Evolutionary conservation across 306 rosid species (phyloP), one percentile per base, ranked within the genome.

Genomic region (Casuarina equisetifolia): DNA sequence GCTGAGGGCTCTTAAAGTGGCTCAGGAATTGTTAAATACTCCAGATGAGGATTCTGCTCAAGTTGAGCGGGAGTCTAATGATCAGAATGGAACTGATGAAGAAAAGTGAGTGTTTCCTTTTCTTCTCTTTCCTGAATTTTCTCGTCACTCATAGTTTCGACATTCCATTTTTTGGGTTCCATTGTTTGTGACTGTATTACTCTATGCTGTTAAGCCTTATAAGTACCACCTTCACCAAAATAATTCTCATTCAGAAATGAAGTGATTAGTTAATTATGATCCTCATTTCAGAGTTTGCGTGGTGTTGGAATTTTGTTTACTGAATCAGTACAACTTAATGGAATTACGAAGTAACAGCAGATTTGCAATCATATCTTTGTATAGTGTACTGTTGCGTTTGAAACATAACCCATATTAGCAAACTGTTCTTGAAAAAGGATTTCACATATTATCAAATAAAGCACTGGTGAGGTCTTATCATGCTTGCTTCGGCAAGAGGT

Each of bases 1-100:
- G 81, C 84, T 92, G 7, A 88, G 69, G 51, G 91, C 99, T 25
- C 92, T 92, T 6, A 89, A 88, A 81, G 89, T 93, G 20, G 97
- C 99, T 17, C 93, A 88, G 45, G 87, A 91, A 69, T 83, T 95
- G 54, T 75, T 85, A 44, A 87, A 11, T 80, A 76, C 88, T 69
- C 87, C 97, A 5, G 96, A 94, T 59, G 90, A 80, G 38, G 78
- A 82, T 3, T 67, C 84, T 58, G 11, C 77, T 12, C 82, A 74
- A 73, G 84, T 13, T 78, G 75, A 82, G 62, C 77, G 45, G 66
- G 69, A 82, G 59, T 76, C 63, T 58, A 76, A 81, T 13, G 76
- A 74, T 46, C 77, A 77, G 12, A 55, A 78, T 51, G 73, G 49
- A 64, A 69, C 73, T 74, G 5, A 39, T 2, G 82, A 83, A 44